Percentiles rank a stretch among this genome's conserved stretches.
phyloP scores from a whole-genome alignment of 306 rosid genomes.

The Dalbergia oliveri region DNA sequence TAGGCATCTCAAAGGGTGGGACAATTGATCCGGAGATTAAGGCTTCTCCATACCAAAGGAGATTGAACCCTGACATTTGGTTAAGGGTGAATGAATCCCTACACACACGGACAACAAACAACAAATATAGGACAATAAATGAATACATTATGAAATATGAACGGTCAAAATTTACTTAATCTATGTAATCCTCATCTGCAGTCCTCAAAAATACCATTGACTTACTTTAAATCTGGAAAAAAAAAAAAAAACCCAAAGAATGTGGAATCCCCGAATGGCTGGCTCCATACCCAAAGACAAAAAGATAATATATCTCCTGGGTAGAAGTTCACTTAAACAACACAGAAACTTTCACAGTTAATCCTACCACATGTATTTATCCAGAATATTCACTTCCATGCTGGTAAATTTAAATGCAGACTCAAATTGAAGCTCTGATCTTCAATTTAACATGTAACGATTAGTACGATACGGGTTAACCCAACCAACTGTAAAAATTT shows the following conservation, averaged over 20 bases:
- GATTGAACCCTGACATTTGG: too few species aligned
- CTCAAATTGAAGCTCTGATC: not conserved
- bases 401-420: conserved; percentile 10
- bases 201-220: not conserved
- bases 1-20: too few species aligned
- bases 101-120: not conserved
- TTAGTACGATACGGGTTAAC: not conserved
- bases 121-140: not conserved
- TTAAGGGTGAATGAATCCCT: too few species aligned
- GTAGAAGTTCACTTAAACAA: conserved; percentile 3
- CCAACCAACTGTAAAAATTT: not conserved
- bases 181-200: conserved; percentile 7
- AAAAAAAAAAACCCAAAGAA: not conserved
- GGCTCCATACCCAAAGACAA: not conserved
- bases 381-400: not conserved
- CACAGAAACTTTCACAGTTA: not conserved
- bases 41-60: too few species aligned
- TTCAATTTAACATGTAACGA: not conserved
- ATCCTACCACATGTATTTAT: conserved; percentile 5
- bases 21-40: too few species aligned
- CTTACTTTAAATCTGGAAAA: not conserved
- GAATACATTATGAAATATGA: not conserved
- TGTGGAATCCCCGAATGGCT: not conserved
- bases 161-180: not conserved
- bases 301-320: not conserved